These are phyloP conservation scores for Quambalaria eucalypti DNA, from an alignment of 1,284 basidiomycete species.

Conservation along the genomic window DNA sequence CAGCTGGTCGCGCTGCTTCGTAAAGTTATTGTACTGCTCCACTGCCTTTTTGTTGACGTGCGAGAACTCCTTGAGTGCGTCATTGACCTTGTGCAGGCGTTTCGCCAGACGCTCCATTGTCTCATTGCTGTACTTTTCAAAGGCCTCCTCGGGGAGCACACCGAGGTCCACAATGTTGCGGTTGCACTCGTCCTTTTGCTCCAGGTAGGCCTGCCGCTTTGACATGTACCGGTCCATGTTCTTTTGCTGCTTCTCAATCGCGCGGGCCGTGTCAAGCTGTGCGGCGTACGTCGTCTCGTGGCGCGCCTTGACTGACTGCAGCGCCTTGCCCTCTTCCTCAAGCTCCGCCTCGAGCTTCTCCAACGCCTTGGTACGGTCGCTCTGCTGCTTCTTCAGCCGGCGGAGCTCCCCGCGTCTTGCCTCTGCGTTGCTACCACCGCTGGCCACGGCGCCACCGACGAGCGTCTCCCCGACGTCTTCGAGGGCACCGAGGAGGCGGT, in stretches of 20 bases:
- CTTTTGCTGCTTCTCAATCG: conserved; percentile 82
- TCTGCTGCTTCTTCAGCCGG: conserved; percentile 56
- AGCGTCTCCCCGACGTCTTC: conserved; percentile 59
- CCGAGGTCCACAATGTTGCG: conserved; percentile 91
- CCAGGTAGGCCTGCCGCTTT: conserved; percentile 73
- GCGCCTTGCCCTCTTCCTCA: conserved; percentile 58
- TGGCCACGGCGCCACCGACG: conserved; percentile 55
- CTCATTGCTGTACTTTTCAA: conserved; percentile 77
- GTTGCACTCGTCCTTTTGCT: conserved; percentile 83
- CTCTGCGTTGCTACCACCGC: conserved; percentile 55
- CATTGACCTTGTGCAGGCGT: conserved; percentile 79
- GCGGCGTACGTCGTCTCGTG: conserved; percentile 71
- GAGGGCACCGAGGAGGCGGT: conserved; percentile 68
- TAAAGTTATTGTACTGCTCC: conserved; percentile 95
- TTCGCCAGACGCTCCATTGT: conserved; percentile 82
- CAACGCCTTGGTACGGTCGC: conserved; percentile 14
- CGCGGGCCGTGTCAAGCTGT: conserved; percentile 74
- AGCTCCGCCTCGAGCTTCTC: conserved; percentile 49
- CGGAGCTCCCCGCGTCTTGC: conserved; percentile 61
- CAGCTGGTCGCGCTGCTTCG: conserved; percentile 88
- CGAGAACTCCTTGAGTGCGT: conserved; percentile 85
- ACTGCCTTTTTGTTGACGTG: conserved; percentile 99
- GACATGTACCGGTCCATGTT: conserved; percentile 85
- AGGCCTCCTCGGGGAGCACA: conserved; percentile 92
- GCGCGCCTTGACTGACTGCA: conserved; percentile 59